phyloP scores from a whole-genome alignment of 148 eudicot species.

The Nepenthes gracilis region DNA sequence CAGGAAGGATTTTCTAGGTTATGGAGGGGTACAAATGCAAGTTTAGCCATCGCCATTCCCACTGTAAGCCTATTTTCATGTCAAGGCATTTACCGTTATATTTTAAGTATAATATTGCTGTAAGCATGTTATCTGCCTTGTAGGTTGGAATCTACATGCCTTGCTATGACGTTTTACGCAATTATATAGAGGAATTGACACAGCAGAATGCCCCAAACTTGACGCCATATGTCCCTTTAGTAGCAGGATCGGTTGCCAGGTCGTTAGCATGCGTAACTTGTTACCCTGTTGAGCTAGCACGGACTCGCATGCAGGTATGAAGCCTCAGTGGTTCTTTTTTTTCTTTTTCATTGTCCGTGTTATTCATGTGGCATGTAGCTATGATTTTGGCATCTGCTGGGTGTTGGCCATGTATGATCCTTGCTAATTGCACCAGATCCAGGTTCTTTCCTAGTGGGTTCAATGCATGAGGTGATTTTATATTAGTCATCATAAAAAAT shows the following conservation, averaged over 20 bases:
- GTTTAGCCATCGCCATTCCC: slow-evolving; percentile 82
- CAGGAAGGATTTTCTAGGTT: slow-evolving; percentile 80
- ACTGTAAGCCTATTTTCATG: slow-evolving; percentile 37
- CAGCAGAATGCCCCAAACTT: slow-evolving; percentile 30
- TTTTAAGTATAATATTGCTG: background rate
- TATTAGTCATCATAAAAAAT: too few species aligned
- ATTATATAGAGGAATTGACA: slow-evolving; percentile 43
- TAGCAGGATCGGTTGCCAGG: slow-evolving; percentile 82
- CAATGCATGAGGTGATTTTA: too few species aligned
- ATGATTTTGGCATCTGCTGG: too few species aligned
- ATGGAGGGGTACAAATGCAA: slow-evolving; percentile 97
- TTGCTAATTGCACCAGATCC: too few species aligned
- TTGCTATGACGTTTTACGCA: slow-evolving; percentile 68
- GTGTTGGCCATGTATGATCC: too few species aligned
- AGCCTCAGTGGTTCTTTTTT: background rate
- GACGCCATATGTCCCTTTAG: slow-evolving; percentile 66
- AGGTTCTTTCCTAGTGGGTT: too few species aligned
- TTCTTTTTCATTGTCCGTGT: too few species aligned
- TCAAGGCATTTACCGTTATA: background rate
- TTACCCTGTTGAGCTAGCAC: slow-evolving; percentile 86
- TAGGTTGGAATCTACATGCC: slow-evolving; percentile 93
- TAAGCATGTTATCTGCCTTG: background rate
- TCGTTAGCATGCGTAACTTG: slow-evolving; percentile 74
- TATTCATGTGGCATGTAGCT: background rate
- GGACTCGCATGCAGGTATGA: slow-evolving; percentile 94